Evolutionary conservation across 768 basidiomycete genomes (phyloP).

Genomic region (Albatrellus ellisii): DNA sequence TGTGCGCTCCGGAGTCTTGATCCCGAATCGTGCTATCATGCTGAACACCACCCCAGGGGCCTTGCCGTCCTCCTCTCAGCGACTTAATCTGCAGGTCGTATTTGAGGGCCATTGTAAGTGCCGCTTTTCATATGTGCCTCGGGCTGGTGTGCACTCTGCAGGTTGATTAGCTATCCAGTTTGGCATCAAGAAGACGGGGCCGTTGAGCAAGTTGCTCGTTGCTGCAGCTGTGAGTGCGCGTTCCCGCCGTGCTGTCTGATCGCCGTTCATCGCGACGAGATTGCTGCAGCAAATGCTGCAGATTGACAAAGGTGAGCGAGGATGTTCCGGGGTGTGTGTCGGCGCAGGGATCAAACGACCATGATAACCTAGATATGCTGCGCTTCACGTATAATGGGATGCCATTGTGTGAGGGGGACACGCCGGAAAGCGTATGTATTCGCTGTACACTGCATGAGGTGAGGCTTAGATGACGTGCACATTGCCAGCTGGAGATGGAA

Average conservation of each 20-base stretch:
- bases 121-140: neutral
- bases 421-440: slow-evolving; percentile 1
- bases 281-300: neutral
- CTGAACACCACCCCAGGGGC: neutral
- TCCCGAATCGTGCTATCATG: neutral
- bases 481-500: neutral
- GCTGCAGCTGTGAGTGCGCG: neutral
- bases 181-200: neutral
- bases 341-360: neutral
- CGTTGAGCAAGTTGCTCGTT: neutral
- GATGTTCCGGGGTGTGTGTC: neutral
- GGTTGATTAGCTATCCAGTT: neutral
- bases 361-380: neutral
- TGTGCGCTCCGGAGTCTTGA: neutral
- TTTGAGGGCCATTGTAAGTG: neutral
- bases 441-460: neutral
- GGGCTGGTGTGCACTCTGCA: neutral
- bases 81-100: neutral
- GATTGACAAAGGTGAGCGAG: neutral
- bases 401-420: neutral
- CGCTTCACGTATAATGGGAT: neutral
- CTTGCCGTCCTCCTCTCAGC: neutral
- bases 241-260: neutral
- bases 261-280: neutral
- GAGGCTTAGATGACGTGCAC: neutral